Evolutionary conservation across 139 green algal genomes (phyloP).

Genomic region (Nannochloris sp.): DNA sequence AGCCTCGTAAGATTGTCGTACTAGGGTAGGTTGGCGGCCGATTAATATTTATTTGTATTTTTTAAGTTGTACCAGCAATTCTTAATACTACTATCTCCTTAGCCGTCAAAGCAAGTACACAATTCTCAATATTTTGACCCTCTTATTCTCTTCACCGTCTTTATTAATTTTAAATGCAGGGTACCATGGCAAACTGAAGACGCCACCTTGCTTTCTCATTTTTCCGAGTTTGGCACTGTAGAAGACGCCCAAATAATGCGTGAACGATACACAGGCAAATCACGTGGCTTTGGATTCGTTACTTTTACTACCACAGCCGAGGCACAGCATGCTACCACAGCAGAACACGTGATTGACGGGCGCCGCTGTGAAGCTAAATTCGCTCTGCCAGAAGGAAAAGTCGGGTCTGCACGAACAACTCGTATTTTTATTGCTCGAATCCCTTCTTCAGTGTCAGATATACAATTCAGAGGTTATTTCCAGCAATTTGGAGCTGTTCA

Average conservation of each 20-base stretch:
- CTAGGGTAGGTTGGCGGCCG: conserved; percentile 14
- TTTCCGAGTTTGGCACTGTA: conserved; percentile 58
- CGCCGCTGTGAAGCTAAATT: conserved; percentile 70
- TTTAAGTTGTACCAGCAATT: not conserved
- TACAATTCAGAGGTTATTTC: conserved; percentile 76
- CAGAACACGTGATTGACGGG: conserved; percentile 50
- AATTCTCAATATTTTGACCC: not conserved
- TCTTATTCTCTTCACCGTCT: not conserved
- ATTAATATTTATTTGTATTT: not conserved
- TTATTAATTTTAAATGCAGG: conserved; percentile 1
- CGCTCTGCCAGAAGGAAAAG: conserved; percentile 60
- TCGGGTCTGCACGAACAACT: conserved; percentile 35
- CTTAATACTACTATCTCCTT: too few species aligned
- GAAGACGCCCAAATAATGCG: conserved; percentile 74
- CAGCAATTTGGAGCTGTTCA: conserved; percentile 73
- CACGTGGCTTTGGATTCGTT: conserved; percentile 61
- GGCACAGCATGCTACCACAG: not conserved
- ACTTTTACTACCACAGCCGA: conserved; percentile 35
- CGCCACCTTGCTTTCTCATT: conserved; percentile 61
- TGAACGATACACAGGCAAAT: conserved; percentile 49
- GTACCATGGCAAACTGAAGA: conserved; percentile 75
- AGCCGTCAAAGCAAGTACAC: not conserved
- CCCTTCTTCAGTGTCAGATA: conserved; percentile 62
- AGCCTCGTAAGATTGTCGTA: conserved; percentile 23
- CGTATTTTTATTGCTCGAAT: conserved; percentile 87